Conservation (phyloP, 2,329 filamentous ascomycete species). For the Aspergillus unguis region DNA sequence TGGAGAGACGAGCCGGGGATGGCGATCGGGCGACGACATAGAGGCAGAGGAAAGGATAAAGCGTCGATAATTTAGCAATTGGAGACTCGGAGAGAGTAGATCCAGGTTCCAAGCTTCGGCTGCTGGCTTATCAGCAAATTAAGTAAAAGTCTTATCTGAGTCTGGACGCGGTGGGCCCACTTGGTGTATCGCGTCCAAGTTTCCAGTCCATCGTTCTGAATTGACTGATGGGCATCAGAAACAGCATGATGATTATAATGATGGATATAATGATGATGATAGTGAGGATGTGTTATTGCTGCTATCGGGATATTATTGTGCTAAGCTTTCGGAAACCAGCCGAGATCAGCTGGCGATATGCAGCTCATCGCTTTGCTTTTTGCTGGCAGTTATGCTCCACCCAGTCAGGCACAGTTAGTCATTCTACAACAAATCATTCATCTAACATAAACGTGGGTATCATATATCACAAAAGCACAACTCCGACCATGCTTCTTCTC, state of each 20-base stretch:
- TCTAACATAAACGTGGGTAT: constrained; percentile 5
- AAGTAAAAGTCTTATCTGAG: constrained; percentile 14
- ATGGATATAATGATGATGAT: background rate
- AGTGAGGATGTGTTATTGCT: background rate
- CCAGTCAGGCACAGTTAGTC: background rate
- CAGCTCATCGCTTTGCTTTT: background rate
- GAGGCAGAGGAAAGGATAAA: background rate
- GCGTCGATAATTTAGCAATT: background rate
- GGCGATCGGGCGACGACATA: background rate
- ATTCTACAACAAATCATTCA: background rate
- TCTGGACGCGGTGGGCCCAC: constrained; percentile 8
- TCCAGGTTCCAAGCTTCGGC: constrained; percentile 1
- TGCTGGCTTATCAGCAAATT: constrained; percentile 2
- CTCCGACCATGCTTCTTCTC: background rate
- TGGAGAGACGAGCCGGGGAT: constrained; percentile 1
- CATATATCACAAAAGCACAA: constrained; percentile 12
- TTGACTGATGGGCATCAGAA: background rate
- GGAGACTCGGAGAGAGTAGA: background rate
- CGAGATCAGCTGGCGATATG: background rate
- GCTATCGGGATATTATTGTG: background rate
- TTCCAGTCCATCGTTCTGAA: background rate
- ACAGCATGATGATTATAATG: too few relatives aligned
- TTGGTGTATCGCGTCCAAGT: background rate
- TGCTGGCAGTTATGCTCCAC: background rate
- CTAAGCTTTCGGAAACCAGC: constrained; percentile 1